phyloP scores from a whole-genome alignment of 2,329 filamentous ascomycete species.

The Escovopsis weberi region DNA sequence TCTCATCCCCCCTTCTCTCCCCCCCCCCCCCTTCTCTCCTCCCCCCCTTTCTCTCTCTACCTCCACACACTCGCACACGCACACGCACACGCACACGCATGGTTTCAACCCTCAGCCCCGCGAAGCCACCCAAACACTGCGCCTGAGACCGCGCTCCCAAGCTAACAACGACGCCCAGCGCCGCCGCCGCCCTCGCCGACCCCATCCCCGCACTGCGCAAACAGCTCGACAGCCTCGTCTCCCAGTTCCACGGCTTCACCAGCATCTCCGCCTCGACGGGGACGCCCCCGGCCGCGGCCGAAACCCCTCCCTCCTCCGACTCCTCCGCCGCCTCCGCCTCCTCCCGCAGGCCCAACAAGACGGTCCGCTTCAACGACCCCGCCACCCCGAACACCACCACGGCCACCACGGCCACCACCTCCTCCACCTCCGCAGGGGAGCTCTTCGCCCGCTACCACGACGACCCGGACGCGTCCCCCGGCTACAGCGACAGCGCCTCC shows the following conservation, averaged over 20 bases:
- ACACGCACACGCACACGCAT: neutral
- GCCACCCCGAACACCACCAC: constrained; percentile 14
- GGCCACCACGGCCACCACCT: constrained; percentile 13
- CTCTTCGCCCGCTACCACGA: constrained; percentile 52
- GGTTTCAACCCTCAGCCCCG: too few species aligned
- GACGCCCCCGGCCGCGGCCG: constrained; percentile 28
- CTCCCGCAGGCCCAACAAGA: constrained; percentile 34
- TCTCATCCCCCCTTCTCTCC: constrained; percentile 1
- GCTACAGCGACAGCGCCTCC: constrained; percentile 45
- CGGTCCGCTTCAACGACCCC: constrained; percentile 74
- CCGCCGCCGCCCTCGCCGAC: constrained; percentile 38
- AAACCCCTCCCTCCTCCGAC: constrained; percentile 23
- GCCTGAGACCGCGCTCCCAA: too few species aligned
- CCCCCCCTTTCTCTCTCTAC: constrained; percentile 1
- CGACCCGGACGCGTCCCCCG: constrained; percentile 42
- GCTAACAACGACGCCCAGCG: constrained; percentile 18
- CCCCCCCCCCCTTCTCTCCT: constrained; percentile 2
- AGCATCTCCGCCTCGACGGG: constrained; percentile 32
- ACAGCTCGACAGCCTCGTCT: constrained; percentile 62
- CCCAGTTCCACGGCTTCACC: constrained; percentile 62
- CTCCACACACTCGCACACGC: neutral
- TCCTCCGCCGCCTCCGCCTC: constrained; percentile 47
- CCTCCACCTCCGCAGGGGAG: constrained; percentile 18
- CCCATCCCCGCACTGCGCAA: constrained; percentile 54
- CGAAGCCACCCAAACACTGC: too few species aligned